A percentile compares a stretch with the other conserved stretches of the same genome.
Evolutionary conservation across 2,329 filamentous ascomycete species (phyloP).

Genomic region (Arthrobotrys sphaeroides): DNA sequence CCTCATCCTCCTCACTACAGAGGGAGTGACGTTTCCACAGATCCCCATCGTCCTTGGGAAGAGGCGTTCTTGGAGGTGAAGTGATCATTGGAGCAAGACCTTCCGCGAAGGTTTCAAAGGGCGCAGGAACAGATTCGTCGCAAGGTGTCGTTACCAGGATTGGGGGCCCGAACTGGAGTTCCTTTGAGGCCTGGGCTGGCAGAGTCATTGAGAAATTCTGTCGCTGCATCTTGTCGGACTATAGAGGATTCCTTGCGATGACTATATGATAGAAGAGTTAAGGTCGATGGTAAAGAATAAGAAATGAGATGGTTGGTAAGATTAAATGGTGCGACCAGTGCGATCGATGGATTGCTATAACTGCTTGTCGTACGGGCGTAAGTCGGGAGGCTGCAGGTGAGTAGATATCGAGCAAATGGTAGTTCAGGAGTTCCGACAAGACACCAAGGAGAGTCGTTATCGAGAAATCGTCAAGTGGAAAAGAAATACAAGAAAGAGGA

Average conservation of each 20-base stretch:
- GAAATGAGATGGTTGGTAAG: constrained; percentile 14
- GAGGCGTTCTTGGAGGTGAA: constrained; percentile 56
- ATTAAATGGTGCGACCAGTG: background rate
- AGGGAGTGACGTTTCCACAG: constrained; percentile 39
- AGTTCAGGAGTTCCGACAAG: constrained; percentile 28
- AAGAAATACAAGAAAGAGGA: constrained; percentile 8
- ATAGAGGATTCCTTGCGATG: background rate
- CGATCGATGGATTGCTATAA: constrained; percentile 24
- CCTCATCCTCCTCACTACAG: constrained; percentile 39
- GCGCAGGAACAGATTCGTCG: constrained; percentile 24
- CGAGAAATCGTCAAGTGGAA: constrained; percentile 13
- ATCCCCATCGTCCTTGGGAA: constrained; percentile 51
- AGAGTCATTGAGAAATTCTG: constrained; percentile 43
- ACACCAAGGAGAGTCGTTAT: constrained; percentile 50
- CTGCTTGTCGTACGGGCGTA: constrained; percentile 14
- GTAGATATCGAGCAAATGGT: constrained; percentile 23
- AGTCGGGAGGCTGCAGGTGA: constrained; percentile 7
- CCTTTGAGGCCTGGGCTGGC: constrained; percentile 28
- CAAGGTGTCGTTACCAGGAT: constrained; percentile 48
- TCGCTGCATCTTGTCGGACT: constrained; percentile 34
- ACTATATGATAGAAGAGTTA: background rate
- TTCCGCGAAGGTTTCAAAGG: constrained; percentile 28
- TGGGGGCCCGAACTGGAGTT: constrained; percentile 34
- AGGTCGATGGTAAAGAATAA: background rate
- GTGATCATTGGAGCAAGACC: constrained; percentile 53